Evolutionary conservation across 1,284 basidiomycete species (phyloP).

Genomic region (Ustilago lituana): DNA sequence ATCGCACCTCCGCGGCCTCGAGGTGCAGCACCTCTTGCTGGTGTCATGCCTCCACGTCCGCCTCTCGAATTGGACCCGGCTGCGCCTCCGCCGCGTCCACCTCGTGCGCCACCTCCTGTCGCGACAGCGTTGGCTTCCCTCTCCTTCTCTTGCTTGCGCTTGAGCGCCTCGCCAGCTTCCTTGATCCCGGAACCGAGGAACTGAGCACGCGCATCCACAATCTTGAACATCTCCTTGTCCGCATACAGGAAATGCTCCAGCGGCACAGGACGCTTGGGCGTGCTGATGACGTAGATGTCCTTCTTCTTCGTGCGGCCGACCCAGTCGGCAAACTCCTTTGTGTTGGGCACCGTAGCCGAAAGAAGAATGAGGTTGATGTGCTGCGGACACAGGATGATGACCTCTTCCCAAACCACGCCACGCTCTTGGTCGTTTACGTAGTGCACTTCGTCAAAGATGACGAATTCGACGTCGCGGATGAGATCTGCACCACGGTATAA

Average conservation of each 20-base stretch:
- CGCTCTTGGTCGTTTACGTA: slow-evolving; percentile 99
- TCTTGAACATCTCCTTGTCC: slow-evolving; percentile 88
- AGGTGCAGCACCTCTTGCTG: slow-evolving; percentile 65
- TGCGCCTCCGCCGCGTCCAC: slow-evolving; percentile 69
- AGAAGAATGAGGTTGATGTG: slow-evolving; percentile 74
- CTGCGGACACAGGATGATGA: slow-evolving; percentile 77
- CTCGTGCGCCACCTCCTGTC: slow-evolving; percentile 73
- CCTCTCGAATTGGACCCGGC: slow-evolving; percentile 45
- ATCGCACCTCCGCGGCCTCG: slow-evolving; percentile 69
- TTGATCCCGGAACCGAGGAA: slow-evolving; percentile 74
- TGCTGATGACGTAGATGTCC: slow-evolving; percentile 98
- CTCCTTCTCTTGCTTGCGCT: slow-evolving; percentile 96
- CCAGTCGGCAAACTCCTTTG: slow-evolving; percentile 98
- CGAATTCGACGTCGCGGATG: slow-evolving; percentile 98
- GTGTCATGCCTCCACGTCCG: slow-evolving; percentile 42
- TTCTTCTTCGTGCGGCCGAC: slow-evolving; percentile 99
- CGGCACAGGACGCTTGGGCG: slow-evolving; percentile 93
- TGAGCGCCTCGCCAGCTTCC: slow-evolving; percentile 84
- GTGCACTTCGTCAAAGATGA: slow-evolving; percentile 99
- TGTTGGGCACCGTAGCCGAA: slow-evolving; percentile 97
- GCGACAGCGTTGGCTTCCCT: slow-evolving; percentile 81
- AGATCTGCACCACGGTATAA: slow-evolving; percentile 82
- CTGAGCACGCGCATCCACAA: slow-evolving; percentile 83
- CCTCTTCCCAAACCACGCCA: slow-evolving; percentile 99
- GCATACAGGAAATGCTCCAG: slow-evolving; percentile 97